These are phyloP conservation scores for Lentinula detonsa DNA, from an alignment of 768 basidiomycete species.

Conservation along the genomic window DNA sequence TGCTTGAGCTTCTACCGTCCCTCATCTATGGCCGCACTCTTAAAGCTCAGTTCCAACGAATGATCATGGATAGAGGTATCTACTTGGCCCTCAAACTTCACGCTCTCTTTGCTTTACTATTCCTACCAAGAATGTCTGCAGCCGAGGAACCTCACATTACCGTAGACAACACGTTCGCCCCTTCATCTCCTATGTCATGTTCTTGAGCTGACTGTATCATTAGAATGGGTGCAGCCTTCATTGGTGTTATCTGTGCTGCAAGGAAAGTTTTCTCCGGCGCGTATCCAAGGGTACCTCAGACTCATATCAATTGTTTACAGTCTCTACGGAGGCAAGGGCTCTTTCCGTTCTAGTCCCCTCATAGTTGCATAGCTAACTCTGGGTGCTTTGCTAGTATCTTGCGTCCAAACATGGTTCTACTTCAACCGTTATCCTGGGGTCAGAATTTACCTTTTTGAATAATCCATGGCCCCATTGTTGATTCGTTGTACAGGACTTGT, in stretches of 20 bases:
- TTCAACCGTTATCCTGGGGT: conserved; percentile 41
- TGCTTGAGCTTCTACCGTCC: conserved; percentile 3
- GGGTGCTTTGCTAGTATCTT: conserved; percentile 34
- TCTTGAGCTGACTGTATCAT: background rate
- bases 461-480: background rate
- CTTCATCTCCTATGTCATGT: background rate
- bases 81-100: background rate
- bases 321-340: conserved; percentile 44
- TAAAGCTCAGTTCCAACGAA: background rate
- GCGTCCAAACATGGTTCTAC: conserved; percentile 52
- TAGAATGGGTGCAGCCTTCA: conserved; percentile 46
- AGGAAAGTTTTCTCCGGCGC: conserved; percentile 20
- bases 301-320: conserved; percentile 17
- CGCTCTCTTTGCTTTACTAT: background rate
- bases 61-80: background rate
- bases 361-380: background rate
- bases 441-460: conserved; percentile 4
- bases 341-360: background rate
- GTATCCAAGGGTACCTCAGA: background rate
- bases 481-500: conserved; percentile 28
- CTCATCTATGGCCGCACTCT: background rate
- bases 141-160: conserved; percentile 2
- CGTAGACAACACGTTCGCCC: conserved; percentile 32
- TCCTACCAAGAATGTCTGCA: background rate
- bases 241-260: conserved; percentile 43